These are phyloP conservation scores for Ganoderma leucocontextum DNA, from an alignment of 1,284 basidiomycete species.

Conservation along the genomic window DNA sequence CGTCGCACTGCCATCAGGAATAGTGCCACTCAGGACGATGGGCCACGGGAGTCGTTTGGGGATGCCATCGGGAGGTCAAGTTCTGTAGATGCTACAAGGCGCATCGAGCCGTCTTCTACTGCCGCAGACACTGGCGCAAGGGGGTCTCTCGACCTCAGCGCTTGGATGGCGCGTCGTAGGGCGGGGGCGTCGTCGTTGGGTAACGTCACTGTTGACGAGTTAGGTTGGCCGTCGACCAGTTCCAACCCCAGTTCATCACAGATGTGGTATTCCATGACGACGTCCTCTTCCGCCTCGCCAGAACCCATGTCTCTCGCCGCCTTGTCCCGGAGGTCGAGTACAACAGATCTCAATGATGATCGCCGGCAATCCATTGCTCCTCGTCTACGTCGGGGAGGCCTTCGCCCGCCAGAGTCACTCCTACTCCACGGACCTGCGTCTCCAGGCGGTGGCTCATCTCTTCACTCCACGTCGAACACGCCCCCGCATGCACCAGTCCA, in stretches of 20 bases:
- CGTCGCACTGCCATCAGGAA: slow-evolving; percentile 50
- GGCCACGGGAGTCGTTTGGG: slow-evolving; percentile 31
- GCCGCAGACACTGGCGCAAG: slow-evolving; percentile 9
- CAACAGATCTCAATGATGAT: slow-evolving; percentile 28
- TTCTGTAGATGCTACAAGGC: slow-evolving; percentile 10
- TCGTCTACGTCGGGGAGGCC: slow-evolving; percentile 64
- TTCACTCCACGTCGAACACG: not conserved
- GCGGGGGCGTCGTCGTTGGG: slow-evolving; percentile 6
- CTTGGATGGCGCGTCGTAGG: slow-evolving; percentile 25
- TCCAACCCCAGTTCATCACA: slow-evolving; percentile 36
- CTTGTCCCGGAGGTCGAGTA: slow-evolving; percentile 22
- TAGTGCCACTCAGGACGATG: slow-evolving; percentile 28
- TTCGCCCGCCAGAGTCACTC: slow-evolving; percentile 66
- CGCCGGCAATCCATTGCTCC: slow-evolving; percentile 43
- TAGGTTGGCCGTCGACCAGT: slow-evolving; percentile 7
- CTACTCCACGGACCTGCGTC: slow-evolving; percentile 33
- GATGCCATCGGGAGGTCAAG: slow-evolving; percentile 34
- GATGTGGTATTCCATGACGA: slow-evolving; percentile 39
- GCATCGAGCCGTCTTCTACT: slow-evolving; percentile 20
- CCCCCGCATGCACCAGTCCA: not conserved
- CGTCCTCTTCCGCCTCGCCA: slow-evolving; percentile 14
- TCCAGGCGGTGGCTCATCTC: not conserved
- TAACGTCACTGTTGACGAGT: slow-evolving; percentile 4
- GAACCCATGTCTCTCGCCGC: slow-evolving; percentile 9
- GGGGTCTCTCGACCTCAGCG: slow-evolving; percentile 26